phyloP scores from a whole-genome alignment of 2,329 filamentous ascomycete species.

The Sporothrix pallida region DNA sequence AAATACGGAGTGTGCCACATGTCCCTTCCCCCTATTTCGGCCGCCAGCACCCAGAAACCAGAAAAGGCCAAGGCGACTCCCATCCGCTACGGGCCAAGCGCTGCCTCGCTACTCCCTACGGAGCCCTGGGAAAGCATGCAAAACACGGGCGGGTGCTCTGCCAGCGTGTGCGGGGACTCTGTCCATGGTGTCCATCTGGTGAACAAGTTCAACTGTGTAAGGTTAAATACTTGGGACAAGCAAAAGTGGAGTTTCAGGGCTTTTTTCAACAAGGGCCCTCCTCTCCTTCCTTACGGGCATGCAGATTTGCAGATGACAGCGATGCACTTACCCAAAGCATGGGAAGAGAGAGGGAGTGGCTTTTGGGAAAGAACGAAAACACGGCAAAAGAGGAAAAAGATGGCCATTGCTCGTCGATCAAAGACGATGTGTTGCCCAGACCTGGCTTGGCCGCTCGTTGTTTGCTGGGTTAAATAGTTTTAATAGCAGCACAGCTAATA shows the following conservation, averaged over 20 bases:
- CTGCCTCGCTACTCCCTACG: neutral
- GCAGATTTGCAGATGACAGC: neutral
- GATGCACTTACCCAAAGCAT: conserved; percentile 23
- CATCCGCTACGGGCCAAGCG: conserved; percentile 1
- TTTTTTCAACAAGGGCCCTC: neutral
- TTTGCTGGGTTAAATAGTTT: neutral
- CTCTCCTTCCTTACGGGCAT: neutral
- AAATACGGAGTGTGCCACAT: neutral
- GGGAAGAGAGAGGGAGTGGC: neutral
- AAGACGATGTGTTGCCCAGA: conserved; percentile 13
- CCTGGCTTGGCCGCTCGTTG: conserved; percentile 6
- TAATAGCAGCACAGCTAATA: no score
- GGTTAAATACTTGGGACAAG: conserved; percentile 1
- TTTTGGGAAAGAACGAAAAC: neutral
- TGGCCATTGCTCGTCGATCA: neutral
- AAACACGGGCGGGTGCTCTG: neutral
- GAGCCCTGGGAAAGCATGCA: conserved; percentile 1
- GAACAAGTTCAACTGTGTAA: neutral
- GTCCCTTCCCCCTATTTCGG: neutral
- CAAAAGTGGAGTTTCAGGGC: neutral
- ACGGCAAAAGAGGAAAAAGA: conserved; percentile 18
- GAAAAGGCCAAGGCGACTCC: neutral
- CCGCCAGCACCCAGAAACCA: neutral
- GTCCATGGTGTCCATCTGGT: neutral
- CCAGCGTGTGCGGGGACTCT: neutral